Percentiles rank a stretch among this genome's conserved stretches.
Conservation (phyloP, 768 basidiomycete genomes). For the Suillus brevipes region DNA sequence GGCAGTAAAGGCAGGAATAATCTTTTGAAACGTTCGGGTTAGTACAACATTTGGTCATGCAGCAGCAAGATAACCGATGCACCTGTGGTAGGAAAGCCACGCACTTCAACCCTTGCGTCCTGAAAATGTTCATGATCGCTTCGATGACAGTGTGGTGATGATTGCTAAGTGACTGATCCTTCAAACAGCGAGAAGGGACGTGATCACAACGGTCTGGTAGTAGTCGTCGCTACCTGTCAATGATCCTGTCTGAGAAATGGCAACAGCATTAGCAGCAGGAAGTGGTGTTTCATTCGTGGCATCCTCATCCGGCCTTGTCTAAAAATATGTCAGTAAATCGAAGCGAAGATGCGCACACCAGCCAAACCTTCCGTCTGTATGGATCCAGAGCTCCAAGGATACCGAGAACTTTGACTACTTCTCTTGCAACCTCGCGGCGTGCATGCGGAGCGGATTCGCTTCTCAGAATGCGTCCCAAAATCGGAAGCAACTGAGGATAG, state of each 20-base stretch:
- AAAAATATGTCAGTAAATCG: constrained; percentile 12
- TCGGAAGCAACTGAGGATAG: constrained; percentile 84
- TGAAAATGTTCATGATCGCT: constrained; percentile 98
- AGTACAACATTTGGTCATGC: background rate
- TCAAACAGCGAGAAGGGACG: constrained; percentile 83
- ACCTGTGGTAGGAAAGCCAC: constrained; percentile 95
- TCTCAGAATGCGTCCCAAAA: constrained; percentile 81
- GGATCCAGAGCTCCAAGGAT: constrained; percentile 96
- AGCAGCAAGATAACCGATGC: constrained; percentile 17
- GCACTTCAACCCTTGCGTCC: constrained; percentile 95
- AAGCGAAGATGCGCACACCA: background rate
- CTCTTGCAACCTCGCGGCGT: constrained; percentile 87
- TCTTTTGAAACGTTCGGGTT: constrained; percentile 42
- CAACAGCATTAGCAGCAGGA: constrained; percentile 66
- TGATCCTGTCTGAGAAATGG: constrained; percentile 60
- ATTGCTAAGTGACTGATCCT: constrained; percentile 81
- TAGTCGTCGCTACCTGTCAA: constrained; percentile 85
- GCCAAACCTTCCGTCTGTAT: constrained; percentile 83
- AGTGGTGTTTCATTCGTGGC: constrained; percentile 57
- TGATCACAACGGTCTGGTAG: constrained; percentile 95
- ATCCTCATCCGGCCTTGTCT: constrained; percentile 68
- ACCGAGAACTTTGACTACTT: constrained; percentile 93
- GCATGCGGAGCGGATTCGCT: constrained; percentile 69
- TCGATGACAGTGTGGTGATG: constrained; percentile 95
- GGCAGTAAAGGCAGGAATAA: constrained; percentile 91